phyloP scores from a whole-genome alignment of 2,329 filamentous ascomycete genomes.

The Nemania bipapillata region DNA sequence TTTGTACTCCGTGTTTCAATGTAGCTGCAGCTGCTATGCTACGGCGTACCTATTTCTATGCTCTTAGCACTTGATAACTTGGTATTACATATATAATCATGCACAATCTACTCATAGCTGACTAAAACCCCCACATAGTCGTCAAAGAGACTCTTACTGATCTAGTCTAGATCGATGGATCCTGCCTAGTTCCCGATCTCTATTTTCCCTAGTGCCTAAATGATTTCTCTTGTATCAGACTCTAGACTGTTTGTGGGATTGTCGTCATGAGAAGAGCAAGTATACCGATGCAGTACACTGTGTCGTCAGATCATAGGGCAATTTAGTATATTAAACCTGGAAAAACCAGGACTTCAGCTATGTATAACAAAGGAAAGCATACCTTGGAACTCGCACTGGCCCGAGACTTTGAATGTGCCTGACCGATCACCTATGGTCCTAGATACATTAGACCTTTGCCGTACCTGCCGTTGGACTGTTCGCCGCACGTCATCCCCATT shows the following conservation, averaged over 20 bases:
- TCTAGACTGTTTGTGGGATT: neutral
- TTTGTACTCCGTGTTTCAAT: constrained; percentile 3
- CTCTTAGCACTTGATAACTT: neutral
- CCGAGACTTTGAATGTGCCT: neutral
- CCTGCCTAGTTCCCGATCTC: neutral
- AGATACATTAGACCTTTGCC: neutral
- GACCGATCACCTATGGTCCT: no score
- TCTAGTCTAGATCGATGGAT: neutral
- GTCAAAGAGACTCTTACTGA: constrained; percentile 10
- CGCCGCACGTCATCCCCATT: constrained; percentile 1
- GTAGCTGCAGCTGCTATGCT: neutral
- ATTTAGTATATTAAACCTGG: neutral
- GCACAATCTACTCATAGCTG: neutral
- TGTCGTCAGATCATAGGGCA: neutral
- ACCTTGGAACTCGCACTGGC: neutral
- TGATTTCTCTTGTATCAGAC: neutral
- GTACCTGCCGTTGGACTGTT: neutral
- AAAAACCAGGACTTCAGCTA: neutral
- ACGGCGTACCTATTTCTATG: neutral
- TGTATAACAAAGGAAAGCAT: constrained; percentile 1
- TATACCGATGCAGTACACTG: neutral
- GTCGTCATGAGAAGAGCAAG: constrained; percentile 15
- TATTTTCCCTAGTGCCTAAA: neutral
- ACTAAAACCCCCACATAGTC: neutral
- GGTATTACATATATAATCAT: neutral